Conservation (phyloP, 768 basidiomycete genomes). For the Phlegmacium glaucopus region DNA sequence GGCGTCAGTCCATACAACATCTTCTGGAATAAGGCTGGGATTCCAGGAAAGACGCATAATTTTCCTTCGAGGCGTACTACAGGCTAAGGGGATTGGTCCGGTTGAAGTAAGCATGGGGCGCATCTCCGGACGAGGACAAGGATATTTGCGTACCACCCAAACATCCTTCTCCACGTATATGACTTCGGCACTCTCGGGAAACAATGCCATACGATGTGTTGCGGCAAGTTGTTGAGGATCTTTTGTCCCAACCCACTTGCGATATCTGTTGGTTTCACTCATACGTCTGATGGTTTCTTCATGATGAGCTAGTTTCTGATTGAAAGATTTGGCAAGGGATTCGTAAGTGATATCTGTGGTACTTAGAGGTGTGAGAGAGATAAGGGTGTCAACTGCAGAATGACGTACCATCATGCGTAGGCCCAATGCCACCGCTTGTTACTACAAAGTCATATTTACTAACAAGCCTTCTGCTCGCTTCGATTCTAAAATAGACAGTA, state of each 20-base stretch:
- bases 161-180: slow-evolving; percentile 76
- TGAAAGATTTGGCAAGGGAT: slow-evolving; percentile 84
- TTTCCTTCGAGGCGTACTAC: slow-evolving; percentile 83
- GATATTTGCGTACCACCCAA: slow-evolving; percentile 67
- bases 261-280: slow-evolving; percentile 52
- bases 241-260: slow-evolving; percentile 57
- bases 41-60: slow-evolving; percentile 90
- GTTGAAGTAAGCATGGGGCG: neutral
- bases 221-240: slow-evolving; percentile 74
- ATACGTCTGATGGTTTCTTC: slow-evolving; percentile 76
- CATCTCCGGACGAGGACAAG: neutral
- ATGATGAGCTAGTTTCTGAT: slow-evolving; percentile 66
- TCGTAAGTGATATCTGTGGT: slow-evolving; percentile 81
- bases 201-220: slow-evolving; percentile 85
- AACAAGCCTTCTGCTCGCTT: slow-evolving; percentile 82
- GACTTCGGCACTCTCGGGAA: slow-evolving; percentile 76
- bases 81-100: slow-evolving; percentile 44
- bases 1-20: slow-evolving; percentile 72
- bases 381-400: neutral
- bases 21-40: slow-evolving; percentile 79
- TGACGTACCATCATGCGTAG: slow-evolving; percentile 79
- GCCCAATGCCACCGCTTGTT: slow-evolving; percentile 88
- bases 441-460: slow-evolving; percentile 85
- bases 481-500: slow-evolving; percentile 46
- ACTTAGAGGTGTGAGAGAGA: neutral